A percentile compares a stretch with the other conserved stretches of the same genome.
These are phyloP conservation scores for Turritis glabra DNA, from an alignment of 345 rosid genomes.

Conservation along the genomic window DNA sequence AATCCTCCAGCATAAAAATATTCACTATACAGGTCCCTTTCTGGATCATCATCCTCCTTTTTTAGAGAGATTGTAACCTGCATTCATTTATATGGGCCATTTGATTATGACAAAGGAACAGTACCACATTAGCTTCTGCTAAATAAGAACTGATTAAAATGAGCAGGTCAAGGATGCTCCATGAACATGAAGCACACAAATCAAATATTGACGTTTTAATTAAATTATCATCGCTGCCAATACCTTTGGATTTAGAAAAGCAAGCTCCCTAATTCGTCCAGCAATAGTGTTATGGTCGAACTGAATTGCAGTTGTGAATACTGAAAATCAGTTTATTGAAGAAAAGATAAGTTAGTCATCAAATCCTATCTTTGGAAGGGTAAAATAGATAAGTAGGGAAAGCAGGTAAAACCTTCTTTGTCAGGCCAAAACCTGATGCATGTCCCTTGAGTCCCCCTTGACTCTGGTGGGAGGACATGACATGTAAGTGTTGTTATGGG, in stretches of 20 bases:
- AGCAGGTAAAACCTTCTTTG: conserved; percentile 63
- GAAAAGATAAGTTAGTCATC: conserved; percentile 14
- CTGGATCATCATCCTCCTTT: conserved; percentile 63
- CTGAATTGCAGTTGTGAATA: conserved; percentile 80
- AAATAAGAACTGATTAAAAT: conserved; percentile 10
- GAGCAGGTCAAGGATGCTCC: not conserved
- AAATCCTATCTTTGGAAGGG: conserved; percentile 11
- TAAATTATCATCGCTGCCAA: not conserved
- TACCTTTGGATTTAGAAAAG: conserved; percentile 94
- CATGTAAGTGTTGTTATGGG: conserved; percentile 65
- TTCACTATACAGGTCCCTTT: conserved; percentile 58
- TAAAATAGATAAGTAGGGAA: not conserved
- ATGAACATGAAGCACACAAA: conserved; percentile 10
- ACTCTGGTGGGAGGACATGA: conserved; percentile 62
- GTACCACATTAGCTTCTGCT: conserved; percentile 14
- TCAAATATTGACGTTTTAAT: not conserved
- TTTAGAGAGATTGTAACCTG: conserved; percentile 74
- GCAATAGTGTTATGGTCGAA: conserved; percentile 83
- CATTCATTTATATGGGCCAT: conserved; percentile 30
- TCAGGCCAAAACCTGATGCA: conserved; percentile 92
- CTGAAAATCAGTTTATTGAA: conserved; percentile 42
- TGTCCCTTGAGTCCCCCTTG: conserved; percentile 65
- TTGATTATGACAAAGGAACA: conserved; percentile 7
- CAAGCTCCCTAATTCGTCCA: conserved; percentile 90
- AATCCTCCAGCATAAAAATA: conserved; percentile 84